Evolutionary conservation across 305 asterid genomes (phyloP).

Genomic region (Striga hermonthica): DNA sequence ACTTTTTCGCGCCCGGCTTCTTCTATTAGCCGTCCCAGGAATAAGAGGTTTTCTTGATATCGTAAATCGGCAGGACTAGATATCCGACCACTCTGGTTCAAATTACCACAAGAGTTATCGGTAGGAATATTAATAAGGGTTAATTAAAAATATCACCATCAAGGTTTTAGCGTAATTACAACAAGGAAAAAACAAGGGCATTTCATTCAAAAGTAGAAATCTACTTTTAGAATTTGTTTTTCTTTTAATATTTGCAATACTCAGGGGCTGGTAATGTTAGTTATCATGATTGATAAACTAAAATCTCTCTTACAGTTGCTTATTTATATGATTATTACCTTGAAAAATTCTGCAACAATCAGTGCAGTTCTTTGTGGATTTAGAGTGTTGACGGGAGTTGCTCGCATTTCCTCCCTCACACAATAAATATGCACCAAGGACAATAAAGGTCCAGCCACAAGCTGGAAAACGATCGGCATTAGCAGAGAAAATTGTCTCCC

Average conservation of each 20-base stretch:
- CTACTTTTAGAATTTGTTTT: background rate
- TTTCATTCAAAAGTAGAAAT: background rate
- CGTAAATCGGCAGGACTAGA: slow-evolving; percentile 88
- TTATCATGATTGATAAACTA: background rate
- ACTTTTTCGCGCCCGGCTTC: slow-evolving; percentile 89
- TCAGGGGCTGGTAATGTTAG: background rate
- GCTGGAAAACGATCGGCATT: slow-evolving; percentile 44
- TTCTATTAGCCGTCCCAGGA: slow-evolving; percentile 72
- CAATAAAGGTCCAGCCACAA: slow-evolving; percentile 79
- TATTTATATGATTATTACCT: slow-evolving; percentile 44
- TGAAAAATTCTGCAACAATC: slow-evolving; percentile 74
- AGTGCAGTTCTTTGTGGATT: slow-evolving; percentile 95
- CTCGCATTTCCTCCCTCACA: slow-evolving; percentile 89
- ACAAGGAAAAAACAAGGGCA: background rate
- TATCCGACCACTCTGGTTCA: slow-evolving; percentile 64
- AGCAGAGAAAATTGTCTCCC: no score
- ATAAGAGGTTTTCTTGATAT: slow-evolving; percentile 76
- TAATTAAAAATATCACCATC: background rate
- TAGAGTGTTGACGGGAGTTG: slow-evolving; percentile 90
- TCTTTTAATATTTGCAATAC: background rate
- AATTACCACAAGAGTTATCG: slow-evolving; percentile 2
- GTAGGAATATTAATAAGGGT: slow-evolving; percentile 23
- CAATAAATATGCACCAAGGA: slow-evolving; percentile 69
- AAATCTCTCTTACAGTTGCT: slow-evolving; percentile 20
- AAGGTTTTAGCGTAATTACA: no score